A percentile compares a stretch with the other conserved stretches of the same genome.
These are phyloP conservation scores for Prunus campanulata DNA, from an alignment of 306 rosid genomes.

Conservation along the genomic window DNA sequence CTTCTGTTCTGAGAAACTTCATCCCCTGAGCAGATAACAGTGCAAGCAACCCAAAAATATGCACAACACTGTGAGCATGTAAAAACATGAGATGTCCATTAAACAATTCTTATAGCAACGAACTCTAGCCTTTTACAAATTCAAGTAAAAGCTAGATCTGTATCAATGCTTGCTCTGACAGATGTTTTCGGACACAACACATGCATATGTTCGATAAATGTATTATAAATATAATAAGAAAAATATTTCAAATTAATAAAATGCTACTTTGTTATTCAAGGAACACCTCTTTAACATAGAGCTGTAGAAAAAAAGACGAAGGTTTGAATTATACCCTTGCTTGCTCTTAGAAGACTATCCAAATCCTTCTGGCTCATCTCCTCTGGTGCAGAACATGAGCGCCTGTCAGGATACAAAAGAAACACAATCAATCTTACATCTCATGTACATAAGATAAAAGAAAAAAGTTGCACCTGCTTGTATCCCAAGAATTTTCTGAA, in stretches of 20 bases:
- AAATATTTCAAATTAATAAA: not conserved
- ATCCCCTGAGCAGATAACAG: not conserved
- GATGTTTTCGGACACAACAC: not conserved
- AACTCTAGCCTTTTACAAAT: not conserved
- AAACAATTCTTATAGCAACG: not conserved
- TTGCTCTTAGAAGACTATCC: conserved; percentile 63
- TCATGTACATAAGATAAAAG: conserved; percentile 15
- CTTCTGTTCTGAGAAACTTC: no score
- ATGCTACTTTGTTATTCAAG: conserved; percentile 11
- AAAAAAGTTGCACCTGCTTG: conserved; percentile 54
- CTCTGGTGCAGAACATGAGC: conserved; percentile 66
- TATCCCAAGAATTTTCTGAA: conserved; percentile 81
- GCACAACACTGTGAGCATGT: not conserved
- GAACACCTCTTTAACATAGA: conserved; percentile 15
- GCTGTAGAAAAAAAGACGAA: conserved; percentile 5
- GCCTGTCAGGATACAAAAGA: conserved; percentile 35
- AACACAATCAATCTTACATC: conserved; percentile 23
- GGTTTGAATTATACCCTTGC: conserved; percentile 51
- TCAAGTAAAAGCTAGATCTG: not conserved
- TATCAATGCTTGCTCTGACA: not conserved
- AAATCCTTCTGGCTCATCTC: conserved; percentile 65
- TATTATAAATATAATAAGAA: not conserved
- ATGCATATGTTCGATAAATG: not conserved
- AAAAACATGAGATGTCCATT: not conserved
- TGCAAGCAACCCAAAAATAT: conserved; percentile 2